These are phyloP conservation scores for Suillus hirtellus DNA, from an alignment of 768 basidiomycete genomes.

Conservation along the genomic window DNA sequence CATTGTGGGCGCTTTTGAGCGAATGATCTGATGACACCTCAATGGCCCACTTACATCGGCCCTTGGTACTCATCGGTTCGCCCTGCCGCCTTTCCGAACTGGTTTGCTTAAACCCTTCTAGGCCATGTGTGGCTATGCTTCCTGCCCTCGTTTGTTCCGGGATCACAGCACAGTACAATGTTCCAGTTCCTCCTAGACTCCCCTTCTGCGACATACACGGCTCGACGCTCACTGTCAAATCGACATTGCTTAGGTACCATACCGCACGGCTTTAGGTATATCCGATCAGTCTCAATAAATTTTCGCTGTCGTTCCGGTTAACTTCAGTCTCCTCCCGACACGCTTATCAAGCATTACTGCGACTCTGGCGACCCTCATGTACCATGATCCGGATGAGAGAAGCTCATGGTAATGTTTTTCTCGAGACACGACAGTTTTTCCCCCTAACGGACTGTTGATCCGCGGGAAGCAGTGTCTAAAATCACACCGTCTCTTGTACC, in stretches of 20 bases:
- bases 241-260: neutral
- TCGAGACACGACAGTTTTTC: neutral
- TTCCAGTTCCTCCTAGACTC: slow-evolving; percentile 9
- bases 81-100: slow-evolving; percentile 19
- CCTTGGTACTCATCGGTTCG: slow-evolving; percentile 12
- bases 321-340: neutral
- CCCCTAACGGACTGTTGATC: neutral
- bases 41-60: slow-evolving; percentile 12
- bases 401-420: no score
- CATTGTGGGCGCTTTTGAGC: slow-evolving; percentile 14
- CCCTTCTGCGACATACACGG: slow-evolving; percentile 24
- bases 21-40: slow-evolving; percentile 20
- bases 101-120: slow-evolving; percentile 11
- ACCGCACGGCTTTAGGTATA: neutral
- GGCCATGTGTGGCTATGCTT: neutral
- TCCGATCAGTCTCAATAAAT: neutral
- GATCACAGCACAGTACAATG: slow-evolving; percentile 9
- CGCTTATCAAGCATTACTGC: neutral
- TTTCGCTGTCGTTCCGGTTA: slow-evolving; percentile 5
- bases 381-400: neutral
- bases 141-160: slow-evolving; percentile 25
- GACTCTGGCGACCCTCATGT: neutral
- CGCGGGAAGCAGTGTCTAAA: neutral
- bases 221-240: slow-evolving; percentile 18
- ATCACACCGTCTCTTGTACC: neutral